Percentiles rank a stretch among this genome's conserved stretches.
These are phyloP conservation scores for Phylloporus rhodoxanthus DNA, from an alignment of 768 basidiomycete species.

Conservation along the genomic window DNA sequence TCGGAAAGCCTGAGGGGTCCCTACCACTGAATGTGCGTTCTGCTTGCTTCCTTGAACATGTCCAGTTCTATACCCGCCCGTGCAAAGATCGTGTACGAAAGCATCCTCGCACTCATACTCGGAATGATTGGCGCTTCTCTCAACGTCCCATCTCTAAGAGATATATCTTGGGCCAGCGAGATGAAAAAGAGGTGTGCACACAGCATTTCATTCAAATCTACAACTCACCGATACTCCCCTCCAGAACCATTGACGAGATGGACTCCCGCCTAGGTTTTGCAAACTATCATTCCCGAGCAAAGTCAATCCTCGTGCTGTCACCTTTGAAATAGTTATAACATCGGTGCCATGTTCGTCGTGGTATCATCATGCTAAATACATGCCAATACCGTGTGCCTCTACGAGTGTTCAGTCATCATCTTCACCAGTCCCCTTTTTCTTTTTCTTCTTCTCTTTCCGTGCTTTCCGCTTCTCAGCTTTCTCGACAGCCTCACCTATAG, in stretches of 20 bases:
- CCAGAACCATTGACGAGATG: constrained; percentile 71
- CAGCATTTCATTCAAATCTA: background rate
- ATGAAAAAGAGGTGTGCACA: constrained; percentile 69
- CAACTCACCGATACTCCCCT: background rate
- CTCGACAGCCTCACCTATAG: constrained; percentile 64
- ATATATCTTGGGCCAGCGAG: constrained; percentile 86
- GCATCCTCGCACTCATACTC: constrained; percentile 54
- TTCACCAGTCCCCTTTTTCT: constrained; percentile 28
- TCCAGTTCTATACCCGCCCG: background rate
- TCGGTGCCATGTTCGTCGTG: background rate
- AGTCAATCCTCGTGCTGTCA: constrained; percentile 23
- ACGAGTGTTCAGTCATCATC: constrained; percentile 26
- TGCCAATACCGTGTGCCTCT: background rate
- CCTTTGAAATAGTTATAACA: constrained; percentile 4
- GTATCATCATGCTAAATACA: constrained; percentile 3
- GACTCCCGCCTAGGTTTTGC: constrained; percentile 62
- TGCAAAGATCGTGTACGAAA: constrained; percentile 61
- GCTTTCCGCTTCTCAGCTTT: constrained; percentile 63
- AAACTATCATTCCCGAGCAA: constrained; percentile 55
- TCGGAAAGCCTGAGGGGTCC: constrained; percentile 62
- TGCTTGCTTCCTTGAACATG: background rate
- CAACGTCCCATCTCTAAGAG: constrained; percentile 62
- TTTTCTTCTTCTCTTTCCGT: constrained; percentile 70
- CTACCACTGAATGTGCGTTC: constrained; percentile 57
- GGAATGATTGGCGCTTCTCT: constrained; percentile 72